Evolutionary conservation across 768 basidiomycete genomes (phyloP).

Genomic region (Pholiota conissans): DNA sequence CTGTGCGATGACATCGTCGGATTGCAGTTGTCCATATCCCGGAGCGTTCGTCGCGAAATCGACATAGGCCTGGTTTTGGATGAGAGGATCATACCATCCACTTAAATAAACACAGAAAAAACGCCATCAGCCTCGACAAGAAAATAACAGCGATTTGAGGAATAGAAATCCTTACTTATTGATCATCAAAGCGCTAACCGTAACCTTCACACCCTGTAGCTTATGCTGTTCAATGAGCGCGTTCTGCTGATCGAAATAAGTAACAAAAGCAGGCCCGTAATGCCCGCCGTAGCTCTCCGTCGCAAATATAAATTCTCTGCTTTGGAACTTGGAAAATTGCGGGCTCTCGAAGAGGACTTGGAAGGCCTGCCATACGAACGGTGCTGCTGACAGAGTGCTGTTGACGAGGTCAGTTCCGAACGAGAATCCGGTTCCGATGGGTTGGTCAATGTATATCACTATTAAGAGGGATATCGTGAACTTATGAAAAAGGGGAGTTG

Average conservation of each 20-base stretch:
- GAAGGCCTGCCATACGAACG: slow-evolving; percentile 61
- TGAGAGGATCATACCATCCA: slow-evolving; percentile 66
- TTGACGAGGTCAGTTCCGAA: slow-evolving; percentile 58
- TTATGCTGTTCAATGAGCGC: slow-evolving; percentile 42
- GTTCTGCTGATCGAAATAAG: slow-evolving; percentile 66
- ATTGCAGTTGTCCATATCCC: slow-evolving; percentile 64
- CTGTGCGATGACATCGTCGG: slow-evolving; percentile 39
- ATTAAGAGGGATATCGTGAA: background rate
- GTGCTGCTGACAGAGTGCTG: slow-evolving; percentile 55
- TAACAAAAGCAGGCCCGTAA: slow-evolving; percentile 64
- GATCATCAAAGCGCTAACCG: slow-evolving; percentile 63
- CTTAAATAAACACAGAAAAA: slow-evolving; percentile 27
- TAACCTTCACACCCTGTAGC: slow-evolving; percentile 48
- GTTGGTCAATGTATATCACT: slow-evolving; percentile 76
- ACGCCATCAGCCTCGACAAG: no score
- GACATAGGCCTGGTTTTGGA: slow-evolving; percentile 62
- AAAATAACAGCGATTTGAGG: no score
- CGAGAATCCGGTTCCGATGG: slow-evolving; percentile 67
- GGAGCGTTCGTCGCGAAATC: slow-evolving; percentile 62
- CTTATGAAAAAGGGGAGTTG: background rate
- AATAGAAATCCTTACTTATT: slow-evolving; percentile 41
- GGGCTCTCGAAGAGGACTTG: slow-evolving; percentile 61
- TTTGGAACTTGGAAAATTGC: slow-evolving; percentile 49
- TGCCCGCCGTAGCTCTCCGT: slow-evolving; percentile 73
- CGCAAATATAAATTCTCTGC: slow-evolving; percentile 60